Evolutionary conservation across 352 stramenopile species (phyloP).

Genomic region (Globisporangium carolinianum): DNA sequence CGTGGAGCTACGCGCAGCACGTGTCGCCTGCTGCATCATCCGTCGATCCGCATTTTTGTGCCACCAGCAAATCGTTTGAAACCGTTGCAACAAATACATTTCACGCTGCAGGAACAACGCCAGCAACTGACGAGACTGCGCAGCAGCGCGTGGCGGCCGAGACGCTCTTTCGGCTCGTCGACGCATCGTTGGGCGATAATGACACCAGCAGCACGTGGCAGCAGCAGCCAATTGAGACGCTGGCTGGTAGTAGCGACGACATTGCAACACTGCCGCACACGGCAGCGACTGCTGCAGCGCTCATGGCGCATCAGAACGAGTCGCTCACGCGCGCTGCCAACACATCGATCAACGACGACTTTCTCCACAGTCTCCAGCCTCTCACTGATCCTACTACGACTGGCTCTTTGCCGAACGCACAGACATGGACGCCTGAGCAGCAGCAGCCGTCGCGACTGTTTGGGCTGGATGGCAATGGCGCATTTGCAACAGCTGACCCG

Average conservation of each 20-base stretch:
- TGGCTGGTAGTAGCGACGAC: not conserved
- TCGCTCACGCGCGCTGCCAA: conserved; percentile 2
- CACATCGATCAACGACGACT: conserved; percentile 1
- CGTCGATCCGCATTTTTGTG: conserved; percentile 5
- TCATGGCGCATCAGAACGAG: conserved; percentile 4
- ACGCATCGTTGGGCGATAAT: not conserved
- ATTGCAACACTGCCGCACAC: not conserved
- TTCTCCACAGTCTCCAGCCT: not conserved
- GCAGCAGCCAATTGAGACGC: not conserved
- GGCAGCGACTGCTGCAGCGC: not conserved
- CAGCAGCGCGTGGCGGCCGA: conserved; percentile 1
- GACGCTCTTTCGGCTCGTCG: conserved; percentile 5
- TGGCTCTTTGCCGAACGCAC: too few species aligned
- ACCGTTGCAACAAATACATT: too few species aligned
- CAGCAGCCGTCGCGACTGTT: too few species aligned
- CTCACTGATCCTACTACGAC: not conserved
- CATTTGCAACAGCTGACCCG: too few species aligned
- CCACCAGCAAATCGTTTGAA: too few species aligned
- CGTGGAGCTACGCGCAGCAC: conserved; percentile 13
- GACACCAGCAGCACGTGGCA: not conserved
- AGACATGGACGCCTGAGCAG: too few species aligned
- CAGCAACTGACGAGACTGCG: not conserved
- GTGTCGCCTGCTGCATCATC: conserved; percentile 7
- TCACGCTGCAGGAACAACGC: too few species aligned
- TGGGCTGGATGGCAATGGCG: too few species aligned